phyloP scores from a whole-genome alignment of 2,329 filamentous ascomycete species.

The Pseudodiploospora longispora region DNA sequence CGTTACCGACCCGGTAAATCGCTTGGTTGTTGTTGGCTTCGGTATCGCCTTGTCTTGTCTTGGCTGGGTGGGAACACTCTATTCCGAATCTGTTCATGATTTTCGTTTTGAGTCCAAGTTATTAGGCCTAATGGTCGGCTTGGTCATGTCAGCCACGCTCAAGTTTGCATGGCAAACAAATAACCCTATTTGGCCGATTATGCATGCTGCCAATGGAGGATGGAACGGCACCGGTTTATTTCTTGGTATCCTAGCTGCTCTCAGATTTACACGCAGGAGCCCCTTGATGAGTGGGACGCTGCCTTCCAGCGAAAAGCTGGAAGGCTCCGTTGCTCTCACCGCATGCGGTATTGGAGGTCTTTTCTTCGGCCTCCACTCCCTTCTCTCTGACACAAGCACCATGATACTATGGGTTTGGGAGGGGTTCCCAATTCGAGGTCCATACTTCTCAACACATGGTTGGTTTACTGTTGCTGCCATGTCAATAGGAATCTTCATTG shows the following conservation, averaged over 20 bases:
- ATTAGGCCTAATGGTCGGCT: conserved; percentile 69
- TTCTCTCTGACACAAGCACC: conserved; percentile 93
- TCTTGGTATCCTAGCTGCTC: conserved; percentile 65
- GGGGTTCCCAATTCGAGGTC: conserved; percentile 83
- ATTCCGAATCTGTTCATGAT: conserved; percentile 66
- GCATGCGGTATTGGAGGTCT: conserved; percentile 74
- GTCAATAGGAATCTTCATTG: conserved; percentile 69
- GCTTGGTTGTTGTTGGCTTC: conserved; percentile 75
- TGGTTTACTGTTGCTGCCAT: conserved; percentile 81
- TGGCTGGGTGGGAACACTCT: conserved; percentile 76
- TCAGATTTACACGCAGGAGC: conserved; percentile 64
- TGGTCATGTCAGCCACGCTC: conserved; percentile 76
- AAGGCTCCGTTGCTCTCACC: conserved; percentile 61
- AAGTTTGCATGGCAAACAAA: conserved; percentile 94
- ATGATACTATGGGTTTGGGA: conserved; percentile 99
- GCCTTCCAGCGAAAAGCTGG: conserved; percentile 30
- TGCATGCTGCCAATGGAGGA: conserved; percentile 83
- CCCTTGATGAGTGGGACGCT: conserved; percentile 36
- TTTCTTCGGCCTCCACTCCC: conserved; percentile 82
- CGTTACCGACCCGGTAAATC: conserved; percentile 60
- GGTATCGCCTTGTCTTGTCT: conserved; percentile 74
- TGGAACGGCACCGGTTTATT: conserved; percentile 80
- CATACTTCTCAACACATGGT: conserved; percentile 82
- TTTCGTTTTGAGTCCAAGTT: conserved; percentile 73
- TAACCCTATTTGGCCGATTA: conserved; percentile 93